phyloP scores from a whole-genome alignment of 768 basidiomycete genomes.

The Leucocoprinus leucothites region DNA sequence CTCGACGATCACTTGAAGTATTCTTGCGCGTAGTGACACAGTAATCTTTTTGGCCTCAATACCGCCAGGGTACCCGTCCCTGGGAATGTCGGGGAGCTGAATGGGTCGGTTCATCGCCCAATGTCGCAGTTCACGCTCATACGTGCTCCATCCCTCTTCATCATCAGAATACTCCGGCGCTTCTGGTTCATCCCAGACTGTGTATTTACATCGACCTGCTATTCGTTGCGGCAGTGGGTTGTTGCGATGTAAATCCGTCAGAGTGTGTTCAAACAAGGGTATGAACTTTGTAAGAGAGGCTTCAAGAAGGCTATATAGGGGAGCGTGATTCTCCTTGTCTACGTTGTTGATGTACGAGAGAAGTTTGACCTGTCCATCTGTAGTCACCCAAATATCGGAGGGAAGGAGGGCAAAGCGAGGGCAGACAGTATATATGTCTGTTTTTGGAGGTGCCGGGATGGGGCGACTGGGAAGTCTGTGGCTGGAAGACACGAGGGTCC shows the following conservation, averaged over 20 bases:
- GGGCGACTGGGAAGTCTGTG: slow-evolving; percentile 19
- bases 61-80: slow-evolving; percentile 41
- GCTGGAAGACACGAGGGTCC: slow-evolving; percentile 31
- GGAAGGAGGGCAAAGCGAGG: slow-evolving; percentile 40
- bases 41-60: slow-evolving; percentile 37
- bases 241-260: slow-evolving; percentile 50
- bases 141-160: slow-evolving; percentile 43
- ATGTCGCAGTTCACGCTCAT: slow-evolving; percentile 38
- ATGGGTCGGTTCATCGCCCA: slow-evolving; percentile 44
- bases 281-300: slow-evolving; percentile 32
- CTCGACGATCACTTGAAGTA: slow-evolving; percentile 39
- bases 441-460: slow-evolving; percentile 25
- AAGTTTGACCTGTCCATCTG: slow-evolving; percentile 28
- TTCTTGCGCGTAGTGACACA: slow-evolving; percentile 35
- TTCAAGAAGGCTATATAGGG: slow-evolving; percentile 31
- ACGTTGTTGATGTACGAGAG: slow-evolving; percentile 56
- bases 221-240: slow-evolving; percentile 44
- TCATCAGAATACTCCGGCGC: slow-evolving; percentile 47
- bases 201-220: slow-evolving; percentile 36
- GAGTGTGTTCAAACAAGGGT: slow-evolving; percentile 49
- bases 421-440: slow-evolving; percentile 39
- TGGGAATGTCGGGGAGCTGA: slow-evolving; percentile 41
- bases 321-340: slow-evolving; percentile 26
- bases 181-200: slow-evolving; percentile 46
- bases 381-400: slow-evolving; percentile 35